Evolutionary conservation across 129 eudicot genomes (phyloP), one percentile per base, ranked within the genome.

Genomic region (Centaurea solstitialis): DNA sequence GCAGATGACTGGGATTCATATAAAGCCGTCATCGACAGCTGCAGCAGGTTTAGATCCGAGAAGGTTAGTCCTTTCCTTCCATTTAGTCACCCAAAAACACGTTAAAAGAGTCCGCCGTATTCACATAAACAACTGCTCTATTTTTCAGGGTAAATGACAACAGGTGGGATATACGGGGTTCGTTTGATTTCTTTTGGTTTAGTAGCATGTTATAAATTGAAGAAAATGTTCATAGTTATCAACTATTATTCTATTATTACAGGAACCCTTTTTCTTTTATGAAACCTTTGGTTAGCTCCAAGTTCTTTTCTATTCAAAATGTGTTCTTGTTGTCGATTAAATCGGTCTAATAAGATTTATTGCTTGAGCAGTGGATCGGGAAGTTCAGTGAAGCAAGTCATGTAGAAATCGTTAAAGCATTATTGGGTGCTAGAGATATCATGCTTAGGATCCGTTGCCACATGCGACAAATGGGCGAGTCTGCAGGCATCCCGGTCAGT

Each of bases 381-480:
- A 90, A 82, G 68, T 86, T 88, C 26, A 73, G 21, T 80, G 89
- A 86, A 86, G 82, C 90, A 80, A 80, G 77, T 74, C 88, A 91
- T 82, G 39, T 84, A 84, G 93, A 88, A 77, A 78, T 94, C 61
- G 89, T 94, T 45, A 84, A 79, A 79, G 92, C 93, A 50, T 67
- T 94, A 41, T 57, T 89, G 83, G 97, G 87, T 61, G 92, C 98
- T 70, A 87, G 97, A 85, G 89, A 87, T 81, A 88, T 88, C 35
- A 94, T 94, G 97, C 96, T 90, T 70, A 86, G 23, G 41, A 92
- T 94, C 84, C 86, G 97, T 72, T 64, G 35, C 86, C 89, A 85
- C 80, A 92, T 94, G 98, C 89, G 90, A 67, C 89, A 77, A 73
- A 94, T 94, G 98, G 98, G 98, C 20, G 92, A 94, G 76, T 96